Evolutionary conservation across 345 rosid species (phyloP).

Genomic region (Eucalyptus albens): DNA sequence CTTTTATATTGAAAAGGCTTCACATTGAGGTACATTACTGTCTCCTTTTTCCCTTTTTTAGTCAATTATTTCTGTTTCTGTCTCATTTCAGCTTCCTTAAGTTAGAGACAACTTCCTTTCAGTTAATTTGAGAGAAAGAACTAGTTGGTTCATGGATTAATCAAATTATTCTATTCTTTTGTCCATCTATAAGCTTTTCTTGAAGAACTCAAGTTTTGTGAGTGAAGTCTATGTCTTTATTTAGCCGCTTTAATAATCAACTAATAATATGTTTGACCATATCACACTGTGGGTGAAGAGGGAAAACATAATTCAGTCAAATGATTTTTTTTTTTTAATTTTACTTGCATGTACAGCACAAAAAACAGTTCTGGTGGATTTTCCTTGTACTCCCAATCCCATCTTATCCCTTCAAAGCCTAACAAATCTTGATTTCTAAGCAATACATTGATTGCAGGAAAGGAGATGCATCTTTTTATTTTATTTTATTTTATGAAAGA

Average conservation of each 20-base stretch:
- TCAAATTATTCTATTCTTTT: background rate
- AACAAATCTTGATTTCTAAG: background rate
- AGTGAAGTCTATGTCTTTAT: background rate
- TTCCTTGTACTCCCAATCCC: background rate
- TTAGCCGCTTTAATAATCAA: background rate
- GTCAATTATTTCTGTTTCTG: background rate
- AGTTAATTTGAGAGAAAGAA: background rate
- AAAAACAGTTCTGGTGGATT: background rate
- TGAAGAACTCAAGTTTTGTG: background rate
- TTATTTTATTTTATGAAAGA: background rate
- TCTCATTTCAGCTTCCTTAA: background rate
- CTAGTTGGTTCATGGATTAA: background rate
- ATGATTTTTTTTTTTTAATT: background rate
- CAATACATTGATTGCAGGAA: background rate
- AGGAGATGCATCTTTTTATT: background rate
- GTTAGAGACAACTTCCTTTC: background rate
- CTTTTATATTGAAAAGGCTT: slow-evolving; percentile 75
- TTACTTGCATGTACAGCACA: background rate
- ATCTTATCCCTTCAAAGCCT: background rate
- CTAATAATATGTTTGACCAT: background rate
- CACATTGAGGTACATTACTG: slow-evolving; percentile 51
- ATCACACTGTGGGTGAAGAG: background rate
- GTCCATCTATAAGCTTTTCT: background rate
- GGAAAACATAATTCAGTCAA: background rate
- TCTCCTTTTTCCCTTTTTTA: background rate